A percentile compares a stretch with the other conserved stretches of the same genome.
phyloP scores from a whole-genome alignment of 164 flowering plant genomes.

The Malania oleifera region DNA sequence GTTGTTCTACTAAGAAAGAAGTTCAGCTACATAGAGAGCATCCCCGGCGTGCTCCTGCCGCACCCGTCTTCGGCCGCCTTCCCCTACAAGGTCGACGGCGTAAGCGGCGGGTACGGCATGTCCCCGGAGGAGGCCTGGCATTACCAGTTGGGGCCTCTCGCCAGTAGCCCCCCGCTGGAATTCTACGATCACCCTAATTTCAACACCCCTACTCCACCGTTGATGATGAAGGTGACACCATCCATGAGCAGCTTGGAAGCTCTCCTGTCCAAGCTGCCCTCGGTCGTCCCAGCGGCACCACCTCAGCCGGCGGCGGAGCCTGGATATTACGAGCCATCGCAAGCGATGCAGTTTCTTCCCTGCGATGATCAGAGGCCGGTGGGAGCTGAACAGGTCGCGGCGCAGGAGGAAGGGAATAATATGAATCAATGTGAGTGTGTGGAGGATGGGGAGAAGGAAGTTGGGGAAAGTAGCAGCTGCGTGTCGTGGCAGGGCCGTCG shows the following conservation, averaged over 20 bases:
- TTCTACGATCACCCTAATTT: conserved; percentile 30
- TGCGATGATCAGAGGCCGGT: conserved; percentile 23
- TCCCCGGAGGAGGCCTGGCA: conserved; percentile 59
- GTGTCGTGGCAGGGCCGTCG: conserved; percentile 30
- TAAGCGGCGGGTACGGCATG: conserved; percentile 7
- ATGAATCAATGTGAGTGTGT: conserved; percentile 11
- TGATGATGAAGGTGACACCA: conserved; percentile 64
- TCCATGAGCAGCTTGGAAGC: conserved; percentile 98
- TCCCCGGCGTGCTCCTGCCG: conserved; percentile 91
- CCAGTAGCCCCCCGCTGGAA: conserved; percentile 14
- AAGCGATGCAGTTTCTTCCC: conserved; percentile 17
- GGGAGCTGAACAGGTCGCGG: conserved; percentile 23
- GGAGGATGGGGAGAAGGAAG: conserved; percentile 26
- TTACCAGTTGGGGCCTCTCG: conserved; percentile 15
- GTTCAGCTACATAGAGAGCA: conserved; percentile 83
- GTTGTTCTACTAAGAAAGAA: conserved; percentile 71
- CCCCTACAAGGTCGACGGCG: conserved; percentile 37
- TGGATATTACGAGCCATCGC: conserved; percentile 22
- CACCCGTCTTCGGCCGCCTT: conserved; percentile 82
- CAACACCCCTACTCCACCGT: too few relatives aligned
- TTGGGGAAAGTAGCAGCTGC: conserved; percentile 47
- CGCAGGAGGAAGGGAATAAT: conserved; percentile 46
- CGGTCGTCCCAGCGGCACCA: conserved; percentile 68
- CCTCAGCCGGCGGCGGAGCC: conserved; percentile 20
- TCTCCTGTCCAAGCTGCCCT: conserved; percentile 89